Percentiles rank a stretch among this genome's conserved stretches.
Evolutionary conservation across 2,329 filamentous ascomycete genomes (phyloP).

Genomic region (Trichoderma sp.): DNA sequence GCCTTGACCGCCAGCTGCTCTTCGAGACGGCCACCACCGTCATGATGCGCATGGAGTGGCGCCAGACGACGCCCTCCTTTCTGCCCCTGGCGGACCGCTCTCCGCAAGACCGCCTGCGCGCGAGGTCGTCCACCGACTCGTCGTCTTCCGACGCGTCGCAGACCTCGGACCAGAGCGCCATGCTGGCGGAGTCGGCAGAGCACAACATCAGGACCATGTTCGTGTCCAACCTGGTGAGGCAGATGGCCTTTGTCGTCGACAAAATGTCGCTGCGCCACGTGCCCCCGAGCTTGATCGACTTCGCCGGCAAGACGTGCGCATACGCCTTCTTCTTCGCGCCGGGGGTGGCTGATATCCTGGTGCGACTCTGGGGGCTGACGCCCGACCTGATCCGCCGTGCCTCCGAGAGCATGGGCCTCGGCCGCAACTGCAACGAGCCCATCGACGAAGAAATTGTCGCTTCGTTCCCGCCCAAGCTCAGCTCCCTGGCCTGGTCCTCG

Average conservation of each 20-base stretch:
- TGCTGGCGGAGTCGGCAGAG: constrained; percentile 68
- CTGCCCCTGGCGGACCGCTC: constrained; percentile 62
- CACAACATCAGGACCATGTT: constrained; percentile 91
- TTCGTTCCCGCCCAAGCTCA: constrained; percentile 69
- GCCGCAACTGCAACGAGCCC: constrained; percentile 56
- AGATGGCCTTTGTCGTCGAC: constrained; percentile 85
- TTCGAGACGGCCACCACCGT: constrained; percentile 78
- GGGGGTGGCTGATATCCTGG: constrained; percentile 78
- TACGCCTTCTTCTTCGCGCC: constrained; percentile 94
- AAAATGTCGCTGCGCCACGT: constrained; percentile 79
- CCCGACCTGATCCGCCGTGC: constrained; percentile 70
- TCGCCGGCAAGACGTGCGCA: constrained; percentile 86
- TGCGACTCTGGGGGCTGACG: constrained; percentile 77
- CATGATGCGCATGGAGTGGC: constrained; percentile 90
- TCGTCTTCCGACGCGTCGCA: constrained; percentile 61
- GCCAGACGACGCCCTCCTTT: constrained; percentile 69
- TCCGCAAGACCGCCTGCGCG: constrained; percentile 49
- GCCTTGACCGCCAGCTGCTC: constrained; percentile 79
- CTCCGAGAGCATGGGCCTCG: constrained; percentile 67
- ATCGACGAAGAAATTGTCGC: constrained; percentile 64
- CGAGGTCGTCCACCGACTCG: constrained; percentile 53
- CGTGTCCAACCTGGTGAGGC: constrained; percentile 75
- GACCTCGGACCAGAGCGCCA: constrained; percentile 63
- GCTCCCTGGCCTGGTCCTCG: constrained; percentile 59
- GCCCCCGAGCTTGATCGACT: constrained; percentile 70